Evolutionary conservation across 192 early-diverging fungal genomes (phyloP).

Genomic region (Obelidium mucronatum): DNA sequence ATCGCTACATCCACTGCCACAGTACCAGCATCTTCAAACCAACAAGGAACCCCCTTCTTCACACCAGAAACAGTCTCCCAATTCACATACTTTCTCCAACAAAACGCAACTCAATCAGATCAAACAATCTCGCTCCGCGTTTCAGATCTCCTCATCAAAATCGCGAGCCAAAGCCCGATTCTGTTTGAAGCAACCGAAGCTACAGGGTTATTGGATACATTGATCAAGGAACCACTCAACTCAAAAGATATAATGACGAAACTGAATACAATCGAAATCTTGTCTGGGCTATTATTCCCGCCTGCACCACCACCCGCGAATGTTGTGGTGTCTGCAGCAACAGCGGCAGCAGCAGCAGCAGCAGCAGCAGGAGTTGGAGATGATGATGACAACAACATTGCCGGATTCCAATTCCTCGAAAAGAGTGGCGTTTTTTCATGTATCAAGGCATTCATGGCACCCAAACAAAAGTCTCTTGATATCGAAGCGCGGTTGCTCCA

Average conservation of each 20-base stretch:
- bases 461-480: not conserved
- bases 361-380: not conserved
- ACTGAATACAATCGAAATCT: conserved; percentile 10
- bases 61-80: not conserved
- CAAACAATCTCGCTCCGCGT: not conserved
- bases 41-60: too few species aligned
- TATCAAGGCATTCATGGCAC: not conserved
- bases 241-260: not conserved
- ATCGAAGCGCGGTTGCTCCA: not conserved
- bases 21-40: too few species aligned
- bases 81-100: not conserved
- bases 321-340: too few species aligned
- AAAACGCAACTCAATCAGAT: not conserved
- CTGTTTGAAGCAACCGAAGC: not conserved
- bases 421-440: not conserved
- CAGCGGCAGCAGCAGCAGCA: not conserved
- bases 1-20: not conserved
- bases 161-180: not conserved
- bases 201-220: not conserved
- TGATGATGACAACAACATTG: not conserved
- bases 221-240: not conserved
- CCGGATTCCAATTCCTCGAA: conserved; percentile 20
- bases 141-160: conserved; percentile 1
- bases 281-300: not conserved
- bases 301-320: too few species aligned